phyloP scores from a whole-genome alignment of 768 basidiomycete genomes.

The Lentinula edodes region DNA sequence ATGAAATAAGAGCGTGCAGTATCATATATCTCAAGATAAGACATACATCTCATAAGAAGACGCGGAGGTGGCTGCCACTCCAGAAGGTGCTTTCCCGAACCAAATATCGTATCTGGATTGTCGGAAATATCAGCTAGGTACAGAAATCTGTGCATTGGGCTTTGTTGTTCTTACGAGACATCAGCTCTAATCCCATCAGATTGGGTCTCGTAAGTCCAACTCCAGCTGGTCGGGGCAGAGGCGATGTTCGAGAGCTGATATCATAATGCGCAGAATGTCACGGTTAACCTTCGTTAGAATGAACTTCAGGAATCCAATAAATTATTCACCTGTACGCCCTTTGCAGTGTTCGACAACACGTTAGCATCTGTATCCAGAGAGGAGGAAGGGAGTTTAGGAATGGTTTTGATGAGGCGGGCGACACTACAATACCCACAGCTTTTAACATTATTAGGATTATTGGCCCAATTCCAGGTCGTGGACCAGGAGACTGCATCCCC shows the following conservation, averaged over 20 bases:
- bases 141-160: not conserved
- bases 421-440: slow-evolving; percentile 34
- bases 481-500: slow-evolving; percentile 44
- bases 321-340: slow-evolving; percentile 40
- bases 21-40: not conserved
- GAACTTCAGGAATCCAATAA: not conserved
- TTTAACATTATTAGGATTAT: slow-evolving; percentile 47
- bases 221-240: slow-evolving; percentile 45
- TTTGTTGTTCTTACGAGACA: slow-evolving; percentile 32
- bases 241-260: slow-evolving; percentile 33
- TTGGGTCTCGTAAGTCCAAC: slow-evolving; percentile 40
- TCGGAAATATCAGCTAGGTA: not conserved
- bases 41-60: slow-evolving; percentile 52
- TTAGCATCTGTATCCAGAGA: slow-evolving; percentile 36
- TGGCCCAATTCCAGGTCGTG: slow-evolving; percentile 49
- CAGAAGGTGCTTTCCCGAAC: slow-evolving; percentile 37
- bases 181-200: slow-evolving; percentile 47
- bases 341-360: slow-evolving; percentile 36
- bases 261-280: not conserved
- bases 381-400: no score
- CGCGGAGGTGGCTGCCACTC: slow-evolving; percentile 37
- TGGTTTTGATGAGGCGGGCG: not conserved
- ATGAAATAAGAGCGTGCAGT: not conserved
- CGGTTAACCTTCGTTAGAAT: not conserved
- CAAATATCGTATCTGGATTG: slow-evolving; percentile 46